These are phyloP conservation scores for Boletus mariae DNA, from an alignment of 1,284 basidiomycete species.

Conservation along the genomic window DNA sequence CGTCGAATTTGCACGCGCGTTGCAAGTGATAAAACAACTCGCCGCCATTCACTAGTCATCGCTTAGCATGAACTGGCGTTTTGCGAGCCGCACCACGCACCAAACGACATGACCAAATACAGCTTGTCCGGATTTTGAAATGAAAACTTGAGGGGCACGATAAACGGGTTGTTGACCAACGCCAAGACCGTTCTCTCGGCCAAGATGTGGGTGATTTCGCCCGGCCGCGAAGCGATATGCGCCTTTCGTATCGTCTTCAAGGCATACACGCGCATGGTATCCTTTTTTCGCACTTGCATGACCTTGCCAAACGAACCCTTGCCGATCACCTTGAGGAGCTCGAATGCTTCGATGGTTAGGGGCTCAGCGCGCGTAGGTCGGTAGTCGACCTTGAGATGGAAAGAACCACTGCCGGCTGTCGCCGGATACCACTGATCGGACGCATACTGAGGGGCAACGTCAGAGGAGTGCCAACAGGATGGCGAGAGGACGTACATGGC, in stretches of 20 bases:
- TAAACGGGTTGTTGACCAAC: conserved; percentile 98
- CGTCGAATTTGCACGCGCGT: conserved; percentile 94
- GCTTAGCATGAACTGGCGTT: conserved; percentile 1
- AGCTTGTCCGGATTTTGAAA: conserved; percentile 99
- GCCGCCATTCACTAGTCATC: conserved; percentile 83
- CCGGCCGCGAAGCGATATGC: conserved; percentile 93
- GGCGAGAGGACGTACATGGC: conserved; percentile 46
- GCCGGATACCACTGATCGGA: conserved; percentile 88
- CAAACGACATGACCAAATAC: conserved; percentile 95
- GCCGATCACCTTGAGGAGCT: conserved; percentile 96
- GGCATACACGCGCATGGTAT: conserved; percentile 96
- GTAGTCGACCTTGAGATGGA: conserved; percentile 96
- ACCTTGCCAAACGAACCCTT: conserved; percentile 98
- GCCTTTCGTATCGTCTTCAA: conserved; percentile 99
- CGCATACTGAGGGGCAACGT: conserved; percentile 47
- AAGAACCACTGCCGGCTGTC: conserved; percentile 82
- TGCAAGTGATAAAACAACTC: conserved; percentile 98
- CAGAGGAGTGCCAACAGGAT: conserved; percentile 2
- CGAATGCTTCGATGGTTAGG: conserved; percentile 94
- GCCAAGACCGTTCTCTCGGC: conserved; percentile 97
- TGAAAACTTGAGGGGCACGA: conserved; percentile 98
- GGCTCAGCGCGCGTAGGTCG: conserved; percentile 79
- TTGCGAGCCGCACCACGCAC: conserved; percentile 36
- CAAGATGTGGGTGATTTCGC: conserved; percentile 97
- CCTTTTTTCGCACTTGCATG: conserved; percentile 98